A percentile compares a stretch with the other conserved stretches of the same genome.
These are phyloP conservation scores for Camellia japonica DNA, from an alignment of 148 eudicot genomes.

Conservation along the genomic window DNA sequence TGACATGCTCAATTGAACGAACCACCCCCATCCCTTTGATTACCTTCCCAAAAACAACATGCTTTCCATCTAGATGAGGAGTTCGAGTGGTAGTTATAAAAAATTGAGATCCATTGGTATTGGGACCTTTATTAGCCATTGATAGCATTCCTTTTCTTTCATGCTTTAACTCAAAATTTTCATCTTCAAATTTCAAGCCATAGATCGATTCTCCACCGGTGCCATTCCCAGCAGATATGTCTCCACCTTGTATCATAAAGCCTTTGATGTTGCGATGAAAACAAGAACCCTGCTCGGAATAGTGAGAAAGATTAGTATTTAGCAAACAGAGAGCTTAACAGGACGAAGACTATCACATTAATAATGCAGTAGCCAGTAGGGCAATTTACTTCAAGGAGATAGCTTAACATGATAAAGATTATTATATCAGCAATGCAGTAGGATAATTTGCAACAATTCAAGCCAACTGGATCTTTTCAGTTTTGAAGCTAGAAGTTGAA, in stretches of 20 bases:
- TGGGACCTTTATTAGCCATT: slow-evolving; percentile 75
- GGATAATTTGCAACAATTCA: background rate
- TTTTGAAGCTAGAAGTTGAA: background rate
- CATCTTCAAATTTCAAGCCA: slow-evolving; percentile 73
- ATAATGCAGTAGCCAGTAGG: background rate
- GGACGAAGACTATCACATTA: background rate
- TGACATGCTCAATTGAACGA: slow-evolving; percentile 63
- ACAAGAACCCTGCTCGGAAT: slow-evolving; percentile 44
- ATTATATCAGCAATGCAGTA: background rate
- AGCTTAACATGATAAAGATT: too few relatives aligned
- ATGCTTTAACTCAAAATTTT: slow-evolving; percentile 72
- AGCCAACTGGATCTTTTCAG: background rate
- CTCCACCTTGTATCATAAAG: slow-evolving; percentile 69
- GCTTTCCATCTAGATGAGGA: slow-evolving; percentile 69
- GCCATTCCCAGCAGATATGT: slow-evolving; percentile 49
- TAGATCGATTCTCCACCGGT: slow-evolving; percentile 77
- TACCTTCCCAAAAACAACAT: slow-evolving; percentile 83
- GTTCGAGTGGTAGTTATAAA: slow-evolving; percentile 65
- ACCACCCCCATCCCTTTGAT: slow-evolving; percentile 75
- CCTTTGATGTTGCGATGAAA: slow-evolving; percentile 63
- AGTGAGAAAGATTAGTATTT: slow-evolving; percentile 1
- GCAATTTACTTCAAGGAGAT: too few relatives aligned
- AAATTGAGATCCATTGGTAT: slow-evolving; percentile 80
- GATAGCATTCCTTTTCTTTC: slow-evolving; percentile 80
- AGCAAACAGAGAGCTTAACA: background rate